phyloP scores from a whole-genome alignment of 148 eudicot species.

The Chenopodium suecicum region DNA sequence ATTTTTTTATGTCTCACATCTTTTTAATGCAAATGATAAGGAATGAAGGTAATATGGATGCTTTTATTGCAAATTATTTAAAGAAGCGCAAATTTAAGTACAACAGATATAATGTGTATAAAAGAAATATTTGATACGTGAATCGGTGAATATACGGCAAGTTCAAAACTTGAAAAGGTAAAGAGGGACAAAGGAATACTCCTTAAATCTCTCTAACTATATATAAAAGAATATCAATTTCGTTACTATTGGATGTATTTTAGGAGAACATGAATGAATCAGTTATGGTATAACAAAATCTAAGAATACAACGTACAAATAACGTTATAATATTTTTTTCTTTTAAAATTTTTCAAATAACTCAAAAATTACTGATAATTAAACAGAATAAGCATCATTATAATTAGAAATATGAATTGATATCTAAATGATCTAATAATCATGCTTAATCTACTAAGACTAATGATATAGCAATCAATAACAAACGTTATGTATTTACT shows the following conservation, averaged over 20 bases:
- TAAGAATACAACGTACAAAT: not conserved
- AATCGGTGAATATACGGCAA: not conserved
- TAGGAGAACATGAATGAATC: not conserved
- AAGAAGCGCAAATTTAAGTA: no score
- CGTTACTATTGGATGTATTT: not conserved
- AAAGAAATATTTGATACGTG: no score
- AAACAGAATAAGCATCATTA: not conserved
- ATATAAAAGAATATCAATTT: not conserved
- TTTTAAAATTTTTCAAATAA: not conserved
- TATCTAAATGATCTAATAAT: not conserved
- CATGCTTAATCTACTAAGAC: not conserved
- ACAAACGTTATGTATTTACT: not conserved
- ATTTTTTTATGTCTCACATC: no score
- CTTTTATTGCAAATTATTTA: no score
- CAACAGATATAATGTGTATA: no score
- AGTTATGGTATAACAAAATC: not conserved
- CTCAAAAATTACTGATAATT: not conserved
- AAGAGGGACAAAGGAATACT: not conserved
- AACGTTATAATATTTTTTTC: not conserved
- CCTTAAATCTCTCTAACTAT: slow-evolving; percentile 4
- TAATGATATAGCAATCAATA: not conserved
- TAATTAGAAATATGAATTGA: not conserved
- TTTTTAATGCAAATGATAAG: no score
- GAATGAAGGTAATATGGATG: no score
- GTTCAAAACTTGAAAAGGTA: not conserved